A percentile compares a stretch with the other conserved stretches of the same genome.
Evolutionary conservation across 1,139 yeast species (phyloP).

Genomic region (Zygosaccharomyces pseudobailii): DNA sequence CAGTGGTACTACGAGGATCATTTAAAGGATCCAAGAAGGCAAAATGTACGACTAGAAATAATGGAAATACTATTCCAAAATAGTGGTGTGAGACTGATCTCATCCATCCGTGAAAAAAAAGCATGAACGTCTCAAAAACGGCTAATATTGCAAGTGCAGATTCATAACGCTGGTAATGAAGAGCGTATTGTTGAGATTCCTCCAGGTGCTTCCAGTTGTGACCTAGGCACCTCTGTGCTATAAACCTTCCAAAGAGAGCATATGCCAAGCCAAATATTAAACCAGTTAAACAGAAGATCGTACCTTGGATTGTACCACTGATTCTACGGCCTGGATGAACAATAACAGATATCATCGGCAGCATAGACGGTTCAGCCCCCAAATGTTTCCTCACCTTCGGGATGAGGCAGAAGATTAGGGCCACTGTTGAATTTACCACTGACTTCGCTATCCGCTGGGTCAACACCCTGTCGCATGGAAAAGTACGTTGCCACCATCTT

Average conservation of each 20-base stretch:
- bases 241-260: slow-evolving; percentile 39
- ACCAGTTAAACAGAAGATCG: slow-evolving; percentile 39
- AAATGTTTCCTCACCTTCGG: slow-evolving; percentile 35
- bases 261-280: slow-evolving; percentile 41
- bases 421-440: slow-evolving; percentile 38
- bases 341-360: slow-evolving; percentile 43
- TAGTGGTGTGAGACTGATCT: slow-evolving; percentile 44
- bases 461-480: slow-evolving; percentile 30
- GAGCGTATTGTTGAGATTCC: slow-evolving; percentile 29
- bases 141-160: slow-evolving; percentile 42
- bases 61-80: slow-evolving; percentile 43
- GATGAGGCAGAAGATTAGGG: slow-evolving; percentile 39
- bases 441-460: slow-evolving; percentile 39
- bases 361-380: slow-evolving; percentile 41
- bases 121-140: slow-evolving; percentile 42
- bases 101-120: slow-evolving; percentile 46
- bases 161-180: slow-evolving; percentile 33
- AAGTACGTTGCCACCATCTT: slow-evolving; percentile 17
- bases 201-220: slow-evolving; percentile 22
- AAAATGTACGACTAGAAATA: slow-evolving; percentile 47
- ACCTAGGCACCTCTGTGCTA: slow-evolving; percentile 39
- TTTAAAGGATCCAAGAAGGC: slow-evolving; percentile 38
- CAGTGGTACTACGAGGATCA: slow-evolving; percentile 32
- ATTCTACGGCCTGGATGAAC: slow-evolving; percentile 47
- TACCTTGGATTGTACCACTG: slow-evolving; percentile 44